These are phyloP conservation scores for Calonectria pseudoreteaudii DNA, from an alignment of 2,329 filamentous ascomycete species.

Conservation along the genomic window DNA sequence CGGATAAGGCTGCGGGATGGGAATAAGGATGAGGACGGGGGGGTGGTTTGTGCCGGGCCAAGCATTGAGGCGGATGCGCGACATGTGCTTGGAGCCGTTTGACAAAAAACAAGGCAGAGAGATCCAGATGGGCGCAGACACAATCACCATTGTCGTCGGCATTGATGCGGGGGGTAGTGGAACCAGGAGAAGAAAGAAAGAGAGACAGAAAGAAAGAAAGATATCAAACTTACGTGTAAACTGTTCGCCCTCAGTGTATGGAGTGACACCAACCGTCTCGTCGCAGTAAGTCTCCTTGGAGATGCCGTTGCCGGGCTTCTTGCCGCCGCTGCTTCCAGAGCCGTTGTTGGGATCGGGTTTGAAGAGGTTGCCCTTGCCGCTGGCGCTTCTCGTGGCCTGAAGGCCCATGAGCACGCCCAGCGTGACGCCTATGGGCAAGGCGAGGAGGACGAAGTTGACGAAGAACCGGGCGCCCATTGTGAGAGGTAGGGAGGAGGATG, in stretches of 20 bases:
- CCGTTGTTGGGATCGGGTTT: conserved; percentile 35
- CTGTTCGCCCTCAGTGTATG: conserved; percentile 55
- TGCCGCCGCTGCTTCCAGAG: not conserved
- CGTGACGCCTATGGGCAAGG: conserved; percentile 62
- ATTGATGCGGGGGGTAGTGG: not conserved
- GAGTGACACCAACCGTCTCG: conserved; percentile 55
- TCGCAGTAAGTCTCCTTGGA: conserved; percentile 36
- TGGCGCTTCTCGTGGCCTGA: conserved; percentile 53
- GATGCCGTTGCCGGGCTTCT: conserved; percentile 35
- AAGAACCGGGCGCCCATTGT: conserved; percentile 56
- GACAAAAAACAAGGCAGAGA: not conserved
- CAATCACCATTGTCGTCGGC: not conserved
- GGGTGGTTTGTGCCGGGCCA: not conserved
- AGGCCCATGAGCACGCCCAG: conserved; percentile 63
- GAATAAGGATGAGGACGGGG: not conserved
- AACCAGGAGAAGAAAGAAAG: not conserved
- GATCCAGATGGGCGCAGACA: not conserved
- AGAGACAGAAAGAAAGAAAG: not conserved
- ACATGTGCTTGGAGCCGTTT: conserved; percentile 1
- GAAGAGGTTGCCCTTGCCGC: conserved; percentile 59
- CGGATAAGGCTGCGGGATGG: not conserved
- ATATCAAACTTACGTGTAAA: conserved; percentile 57
- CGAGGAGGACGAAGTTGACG: conserved; percentile 62
- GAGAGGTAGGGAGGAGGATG: conserved; percentile 5
- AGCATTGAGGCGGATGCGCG: conserved; percentile 6